Percentiles rank a stretch among this genome's conserved stretches.
phyloP scores from a whole-genome alignment of 2,329 filamentous ascomycete species.

The Didymella segeticola region DNA sequence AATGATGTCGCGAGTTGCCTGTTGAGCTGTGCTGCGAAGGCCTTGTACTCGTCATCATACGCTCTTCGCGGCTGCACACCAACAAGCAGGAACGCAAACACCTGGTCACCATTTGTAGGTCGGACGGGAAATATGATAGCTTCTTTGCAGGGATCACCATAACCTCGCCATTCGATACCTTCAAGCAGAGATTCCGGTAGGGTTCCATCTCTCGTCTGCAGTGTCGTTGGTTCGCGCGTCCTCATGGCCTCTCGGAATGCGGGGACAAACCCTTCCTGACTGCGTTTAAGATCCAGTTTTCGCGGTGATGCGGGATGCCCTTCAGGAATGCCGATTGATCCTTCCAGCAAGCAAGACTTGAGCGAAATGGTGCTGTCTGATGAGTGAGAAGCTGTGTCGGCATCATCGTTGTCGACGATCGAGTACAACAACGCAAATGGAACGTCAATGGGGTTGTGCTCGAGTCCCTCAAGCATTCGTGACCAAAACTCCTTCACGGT shows the following conservation, averaged over 20 bases:
- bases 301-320: conserved; percentile 39
- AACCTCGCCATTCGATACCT: conserved; percentile 43
- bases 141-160: conserved; percentile 42
- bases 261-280: conserved; percentile 40
- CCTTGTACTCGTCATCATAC: conserved; percentile 43
- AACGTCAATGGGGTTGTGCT: conserved; percentile 46
- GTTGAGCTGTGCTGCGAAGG: conserved; percentile 41
- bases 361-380: conserved; percentile 36
- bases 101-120: conserved; percentile 38
- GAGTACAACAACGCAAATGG: conserved; percentile 46
- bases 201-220: conserved; percentile 35
- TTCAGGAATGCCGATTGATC: conserved; percentile 41
- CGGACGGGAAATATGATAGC: conserved; percentile 44
- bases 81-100: conserved; percentile 42
- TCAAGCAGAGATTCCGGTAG: conserved; percentile 37
- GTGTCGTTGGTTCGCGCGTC: conserved; percentile 37
- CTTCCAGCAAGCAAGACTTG: conserved; percentile 42
- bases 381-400: conserved; percentile 33
- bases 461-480: conserved; percentile 57
- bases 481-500: conserved; percentile 54
- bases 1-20: conserved; percentile 43
- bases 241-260: conserved; percentile 45
- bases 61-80: conserved; percentile 44
- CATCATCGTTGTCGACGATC: conserved; percentile 36
- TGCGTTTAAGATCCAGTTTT: conserved; percentile 36